Base-by-base conservation (phyloP, 148 eudicot genomes). In the Pharnaceum exiguum region DNA sequence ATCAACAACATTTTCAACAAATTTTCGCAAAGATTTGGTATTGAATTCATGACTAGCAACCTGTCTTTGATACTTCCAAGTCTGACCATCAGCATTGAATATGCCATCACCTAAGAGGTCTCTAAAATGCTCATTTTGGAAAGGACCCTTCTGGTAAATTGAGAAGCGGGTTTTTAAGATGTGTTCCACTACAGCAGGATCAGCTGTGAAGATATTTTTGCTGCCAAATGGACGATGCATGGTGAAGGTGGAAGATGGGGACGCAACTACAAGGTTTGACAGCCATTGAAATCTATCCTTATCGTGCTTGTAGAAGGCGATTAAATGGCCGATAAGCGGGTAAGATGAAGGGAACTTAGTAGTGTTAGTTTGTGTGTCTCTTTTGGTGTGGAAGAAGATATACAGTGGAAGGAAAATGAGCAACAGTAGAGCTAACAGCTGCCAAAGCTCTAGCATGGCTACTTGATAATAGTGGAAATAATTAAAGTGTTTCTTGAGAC, bases 31-130 rank as follows among this genome's bases (percentile, higher is more conserved):
- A 0, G 78, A 71, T 29, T 61, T 70, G n/a, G 57, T 71, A 66
- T 58, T 75, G 60, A 81, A 75, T 36, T 78, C 83, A 11, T 63
- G 62, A 64, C 78, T 75, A 6, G 75, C 57, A 2, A 78, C 40
- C n/a, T 66, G 70, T 2, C 85, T 71, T 38, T 80, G 82, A 46
- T 57, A 71, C 45, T 77, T 80, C 82, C 85, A 80, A 2, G 51
- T 48, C 16, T 74, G 72, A 2, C 77, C 75, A 21, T 81, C 77
- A 4, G 29, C 66, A 38, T 67, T 66, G 45, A 81, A 74, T 2
- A 77, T 77, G 15, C 82, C 82, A 17, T 68, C 55, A 1, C 86
- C 82, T 2, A 81, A 33, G 9, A 81, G 55, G 19, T 81, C 86
- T 3, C 17, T 4, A 1, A 65, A 38, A 21, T 36, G 26, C 6